A percentile compares a stretch with the other conserved stretches of the same genome.
Conservation (phyloP, 352 stramenopile genomes). For the Phytophthora fragariaefolia region DNA sequence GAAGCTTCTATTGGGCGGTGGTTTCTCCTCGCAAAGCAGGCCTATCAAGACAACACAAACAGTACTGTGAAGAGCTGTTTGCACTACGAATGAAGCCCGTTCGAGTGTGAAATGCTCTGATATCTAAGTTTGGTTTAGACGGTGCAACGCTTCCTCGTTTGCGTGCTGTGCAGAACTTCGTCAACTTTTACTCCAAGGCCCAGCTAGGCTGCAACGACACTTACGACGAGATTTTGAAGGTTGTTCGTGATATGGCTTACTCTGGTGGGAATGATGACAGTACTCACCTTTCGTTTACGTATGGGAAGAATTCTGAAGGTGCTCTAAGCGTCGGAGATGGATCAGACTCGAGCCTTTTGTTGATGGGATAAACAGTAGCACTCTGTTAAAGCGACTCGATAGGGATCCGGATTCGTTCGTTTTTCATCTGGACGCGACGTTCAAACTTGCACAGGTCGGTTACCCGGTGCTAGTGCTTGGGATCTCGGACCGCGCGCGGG, state of each 20-base stretch:
- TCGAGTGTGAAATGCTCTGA: not conserved
- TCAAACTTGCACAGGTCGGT: slow-evolving; percentile 19
- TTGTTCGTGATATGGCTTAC: slow-evolving; percentile 3
- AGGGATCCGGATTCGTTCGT: not conserved
- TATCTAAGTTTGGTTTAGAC: slow-evolving; percentile 1
- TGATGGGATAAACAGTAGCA: slow-evolving; percentile 1
- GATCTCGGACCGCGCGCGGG: slow-evolving; percentile 19
- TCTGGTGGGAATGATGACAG: not conserved
- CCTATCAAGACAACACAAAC: not conserved
- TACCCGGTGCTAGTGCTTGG: slow-evolving; percentile 22
- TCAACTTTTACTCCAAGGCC: slow-evolving; percentile 7
- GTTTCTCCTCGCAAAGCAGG: not conserved
- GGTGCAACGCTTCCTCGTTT: not conserved
- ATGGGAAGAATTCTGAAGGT: not conserved
- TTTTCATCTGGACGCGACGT: slow-evolving; percentile 29
- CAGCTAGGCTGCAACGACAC: slow-evolving; percentile 1
- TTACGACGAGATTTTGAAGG: slow-evolving; percentile 1
- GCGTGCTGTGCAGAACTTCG: slow-evolving; percentile 8
- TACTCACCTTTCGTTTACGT: slow-evolving; percentile 1
- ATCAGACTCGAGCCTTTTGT: slow-evolving; percentile 9
- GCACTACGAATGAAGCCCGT: not conserved
- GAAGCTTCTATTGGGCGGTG: not conserved
- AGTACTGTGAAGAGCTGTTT: not conserved
- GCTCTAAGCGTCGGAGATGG: slow-evolving; percentile 1
- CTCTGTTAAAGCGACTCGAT: not conserved